These are phyloP conservation scores for Penicillium turbatum DNA, from an alignment of 495 filamentous ascomycete genomes.

Conservation along the genomic window DNA sequence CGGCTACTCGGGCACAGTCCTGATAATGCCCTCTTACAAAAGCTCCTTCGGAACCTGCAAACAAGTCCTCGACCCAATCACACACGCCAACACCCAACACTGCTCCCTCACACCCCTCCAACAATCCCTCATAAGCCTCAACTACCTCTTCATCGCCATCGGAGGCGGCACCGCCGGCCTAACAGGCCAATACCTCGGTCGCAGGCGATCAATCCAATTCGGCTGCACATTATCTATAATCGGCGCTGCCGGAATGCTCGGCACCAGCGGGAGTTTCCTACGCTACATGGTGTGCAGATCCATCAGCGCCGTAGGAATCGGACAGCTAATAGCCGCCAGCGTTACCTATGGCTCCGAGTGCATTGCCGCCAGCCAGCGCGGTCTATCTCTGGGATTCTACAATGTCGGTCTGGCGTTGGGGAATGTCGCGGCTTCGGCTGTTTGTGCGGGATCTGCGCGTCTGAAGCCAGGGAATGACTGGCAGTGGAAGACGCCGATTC, in stretches of 20 bases:
- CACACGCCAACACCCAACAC: constrained; percentile 3
- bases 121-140: constrained; percentile 29
- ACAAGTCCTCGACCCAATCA: constrained; percentile 12
- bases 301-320: constrained; percentile 26
- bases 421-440: constrained; percentile 22
- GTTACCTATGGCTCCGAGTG: constrained; percentile 29
- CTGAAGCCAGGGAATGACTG: constrained; percentile 22
- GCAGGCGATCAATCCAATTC: constrained; percentile 20
- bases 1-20: constrained; percentile 21
- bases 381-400: constrained; percentile 23
- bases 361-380: constrained; percentile 27
- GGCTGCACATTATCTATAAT: constrained; percentile 20
- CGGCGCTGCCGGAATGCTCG: constrained; percentile 26
- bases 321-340: constrained; percentile 19
- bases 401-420: constrained; percentile 29
- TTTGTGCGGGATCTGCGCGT: constrained; percentile 25
- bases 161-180: constrained; percentile 24
- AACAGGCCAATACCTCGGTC: constrained; percentile 20
- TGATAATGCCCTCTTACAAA: constrained; percentile 28
- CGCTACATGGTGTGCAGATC: constrained; percentile 32
- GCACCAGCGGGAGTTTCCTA: constrained; percentile 23
- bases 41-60: constrained; percentile 23
- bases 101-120: constrained; percentile 25
- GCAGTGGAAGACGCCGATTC: constrained; percentile 32
- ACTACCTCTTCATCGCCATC: constrained; percentile 25